A percentile compares a stretch with the other conserved stretches of the same genome.
Evolutionary conservation across 1,284 basidiomycete species (phyloP).

Genomic region (Irpex rosettiformis): DNA sequence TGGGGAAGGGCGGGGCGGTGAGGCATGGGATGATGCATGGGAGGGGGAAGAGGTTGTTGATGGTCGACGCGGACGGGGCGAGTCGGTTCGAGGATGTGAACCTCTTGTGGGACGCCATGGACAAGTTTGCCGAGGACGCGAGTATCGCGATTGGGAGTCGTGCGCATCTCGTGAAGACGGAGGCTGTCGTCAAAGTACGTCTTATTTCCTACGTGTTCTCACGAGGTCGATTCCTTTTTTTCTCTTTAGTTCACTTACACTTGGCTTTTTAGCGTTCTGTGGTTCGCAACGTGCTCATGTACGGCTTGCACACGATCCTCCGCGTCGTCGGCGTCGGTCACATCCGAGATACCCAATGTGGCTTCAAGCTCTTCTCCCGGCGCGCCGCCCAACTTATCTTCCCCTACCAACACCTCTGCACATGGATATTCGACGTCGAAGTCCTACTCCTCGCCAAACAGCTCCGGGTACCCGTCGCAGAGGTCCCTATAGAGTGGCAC

Average conservation of each 20-base stretch:
- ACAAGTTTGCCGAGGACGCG: conserved; percentile 42
- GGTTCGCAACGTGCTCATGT: conserved; percentile 90
- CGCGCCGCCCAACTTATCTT: conserved; percentile 78
- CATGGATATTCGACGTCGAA: conserved; percentile 97
- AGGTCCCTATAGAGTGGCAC: conserved; percentile 89
- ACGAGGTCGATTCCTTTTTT: neutral
- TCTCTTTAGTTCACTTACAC: neutral
- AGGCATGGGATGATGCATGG: conserved; percentile 84
- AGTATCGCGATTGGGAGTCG: conserved; percentile 83
- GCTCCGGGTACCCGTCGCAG: conserved; percentile 69
- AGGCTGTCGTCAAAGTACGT: conserved; percentile 87
- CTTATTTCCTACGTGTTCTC: conserved; percentile 18
- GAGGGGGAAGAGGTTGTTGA: conserved; percentile 76
- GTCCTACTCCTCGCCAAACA: conserved; percentile 86
- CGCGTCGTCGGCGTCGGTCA: conserved; percentile 82
- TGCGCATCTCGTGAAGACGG: conserved; percentile 88
- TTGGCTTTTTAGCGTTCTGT: conserved; percentile 87
- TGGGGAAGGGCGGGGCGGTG: conserved; percentile 92
- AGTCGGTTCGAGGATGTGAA: conserved; percentile 83
- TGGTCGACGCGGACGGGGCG: conserved; percentile 94
- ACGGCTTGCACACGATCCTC: conserved; percentile 82
- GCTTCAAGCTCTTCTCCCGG: conserved; percentile 92
- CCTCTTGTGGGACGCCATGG: conserved; percentile 70
- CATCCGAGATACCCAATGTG: conserved; percentile 93
- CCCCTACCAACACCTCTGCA: conserved; percentile 76